Percentiles rank a stretch among this genome's conserved stretches.
These are phyloP conservation scores for Lasiodiplodia sp. DNA, from an alignment of 2,329 filamentous ascomycete genomes.

Conservation along the genomic window DNA sequence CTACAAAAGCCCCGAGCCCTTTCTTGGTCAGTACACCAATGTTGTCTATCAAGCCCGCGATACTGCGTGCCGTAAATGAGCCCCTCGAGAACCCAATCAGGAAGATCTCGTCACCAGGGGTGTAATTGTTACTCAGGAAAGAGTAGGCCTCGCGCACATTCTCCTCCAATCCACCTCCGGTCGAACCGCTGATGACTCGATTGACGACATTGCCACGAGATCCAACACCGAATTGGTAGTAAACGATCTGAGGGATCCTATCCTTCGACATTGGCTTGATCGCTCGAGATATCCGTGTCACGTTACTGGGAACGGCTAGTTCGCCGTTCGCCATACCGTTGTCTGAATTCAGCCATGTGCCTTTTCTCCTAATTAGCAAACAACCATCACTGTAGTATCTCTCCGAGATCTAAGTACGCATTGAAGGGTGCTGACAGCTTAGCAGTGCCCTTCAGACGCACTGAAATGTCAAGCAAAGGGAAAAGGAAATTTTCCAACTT, in stretches of 20 bases:
- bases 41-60: conserved; percentile 36
- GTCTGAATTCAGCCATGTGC: conserved; percentile 60
- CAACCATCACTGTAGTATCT: neutral
- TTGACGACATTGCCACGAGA: conserved; percentile 36
- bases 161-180: conserved; percentile 43
- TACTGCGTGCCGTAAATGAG: conserved; percentile 57
- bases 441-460: neutral
- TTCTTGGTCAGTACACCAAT: conserved; percentile 36
- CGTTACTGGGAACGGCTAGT: conserved; percentile 45
- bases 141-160: conserved; percentile 69
- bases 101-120: conserved; percentile 62
- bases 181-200: conserved; percentile 31
- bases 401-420: neutral
- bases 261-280: conserved; percentile 43
- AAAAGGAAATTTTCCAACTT: neutral
- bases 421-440: neutral
- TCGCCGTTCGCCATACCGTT: conserved; percentile 54
- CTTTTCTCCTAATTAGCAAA: conserved; percentile 32
- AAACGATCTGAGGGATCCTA: conserved; percentile 47
- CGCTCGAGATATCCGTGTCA: conserved; percentile 49
- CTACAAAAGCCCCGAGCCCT: conserved; percentile 32
- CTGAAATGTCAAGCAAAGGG: neutral
- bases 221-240: conserved; percentile 52
- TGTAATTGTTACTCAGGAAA: conserved; percentile 69
- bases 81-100: conserved; percentile 64